Base-by-base conservation (phyloP, 2,329 filamentous ascomycete species). In the Venturia aucupariae region DNA sequence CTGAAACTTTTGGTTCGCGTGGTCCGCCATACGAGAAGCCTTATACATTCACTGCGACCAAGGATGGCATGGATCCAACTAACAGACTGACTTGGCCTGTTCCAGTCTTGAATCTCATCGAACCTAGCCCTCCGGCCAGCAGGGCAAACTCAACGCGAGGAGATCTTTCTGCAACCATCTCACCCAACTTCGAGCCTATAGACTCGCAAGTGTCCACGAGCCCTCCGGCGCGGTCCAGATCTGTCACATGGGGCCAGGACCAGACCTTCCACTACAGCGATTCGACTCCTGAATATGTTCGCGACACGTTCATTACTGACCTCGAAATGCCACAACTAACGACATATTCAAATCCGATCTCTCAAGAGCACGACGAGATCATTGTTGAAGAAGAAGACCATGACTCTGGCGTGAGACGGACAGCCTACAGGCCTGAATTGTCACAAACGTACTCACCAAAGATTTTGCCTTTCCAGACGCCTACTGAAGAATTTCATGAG, bases 41-140 rank as follows among this genome's bases (percentile, higher is more conserved):
- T 2, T 77, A 77, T 66, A 70, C 70, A 0, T 77, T 77, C 60
- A 75, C 67, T 74, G 66, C 77, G 69, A 69, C 74, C 69, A 70
- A 75, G 72, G 73, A 80, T 65, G 75, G 77, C 22, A 17, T 66
- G 67, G n/a, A 64, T 66, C 13, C 63, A 60, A 44, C 64, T 22
- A 27, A 32, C 8, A 42, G 35, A 46, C 66, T 68, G 22, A 77
- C 76, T 19, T 81, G 77, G 74, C 72, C 75, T 22, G 79, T 86
- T 24, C 83, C 83, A 13, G 72, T 70, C n/a, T 75, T 86, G 19
- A 83, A 81, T 54, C 73, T 86, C 30, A 83, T 85, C 63, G 78
- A 82, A 59, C 81, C 84, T 2, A 86, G 84, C 7, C 84, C 84
- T 24, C 81, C 81, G 11, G 78, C 77, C 24, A 83, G 81, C 66